Evolutionary conservation across 2,329 filamentous ascomycete genomes (phyloP).

Genomic region (Aschersonia sp.): DNA sequence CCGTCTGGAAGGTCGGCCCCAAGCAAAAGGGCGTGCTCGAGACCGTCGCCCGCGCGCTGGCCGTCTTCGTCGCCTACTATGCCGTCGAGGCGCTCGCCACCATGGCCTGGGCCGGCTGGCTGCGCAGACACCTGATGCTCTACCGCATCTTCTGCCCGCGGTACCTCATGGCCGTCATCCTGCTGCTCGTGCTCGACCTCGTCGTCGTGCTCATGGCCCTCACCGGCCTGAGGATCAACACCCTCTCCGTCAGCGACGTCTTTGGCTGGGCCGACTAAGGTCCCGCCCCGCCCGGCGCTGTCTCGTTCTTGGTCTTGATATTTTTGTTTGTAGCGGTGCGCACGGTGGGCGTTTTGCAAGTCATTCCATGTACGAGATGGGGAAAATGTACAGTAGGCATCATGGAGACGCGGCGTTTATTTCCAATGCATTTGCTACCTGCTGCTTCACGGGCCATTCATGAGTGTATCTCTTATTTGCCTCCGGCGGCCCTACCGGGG

Average conservation of each 20-base stretch:
- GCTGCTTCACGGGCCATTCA: no score
- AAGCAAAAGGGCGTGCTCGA: conserved; percentile 56
- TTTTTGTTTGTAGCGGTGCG: no score
- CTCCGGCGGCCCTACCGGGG: no score
- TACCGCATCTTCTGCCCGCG: conserved; percentile 86
- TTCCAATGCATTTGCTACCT: no score
- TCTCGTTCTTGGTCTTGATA: not conserved
- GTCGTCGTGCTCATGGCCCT: conserved; percentile 58
- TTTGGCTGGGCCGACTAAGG: conserved; percentile 61
- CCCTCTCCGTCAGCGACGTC: conserved; percentile 65
- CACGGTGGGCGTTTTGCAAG: no score
- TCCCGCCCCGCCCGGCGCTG: not conserved
- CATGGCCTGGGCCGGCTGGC: conserved; percentile 76
- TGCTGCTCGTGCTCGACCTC: conserved; percentile 64
- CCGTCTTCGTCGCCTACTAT: conserved; percentile 67
- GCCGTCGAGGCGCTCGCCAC: conserved; percentile 73
- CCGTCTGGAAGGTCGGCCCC: conserved; percentile 79
- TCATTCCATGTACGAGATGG: no score
- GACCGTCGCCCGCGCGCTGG: conserved; percentile 54
- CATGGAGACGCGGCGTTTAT: no score
- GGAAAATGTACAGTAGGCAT: no score
- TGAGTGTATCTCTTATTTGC: no score
- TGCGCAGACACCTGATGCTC: conserved; percentile 88
- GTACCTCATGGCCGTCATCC: conserved; percentile 68
- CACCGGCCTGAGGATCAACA: conserved; percentile 60